These are phyloP conservation scores for Monotropa hypopitys DNA, from an alignment of 179 eudicot species.

Conservation along the genomic window DNA sequence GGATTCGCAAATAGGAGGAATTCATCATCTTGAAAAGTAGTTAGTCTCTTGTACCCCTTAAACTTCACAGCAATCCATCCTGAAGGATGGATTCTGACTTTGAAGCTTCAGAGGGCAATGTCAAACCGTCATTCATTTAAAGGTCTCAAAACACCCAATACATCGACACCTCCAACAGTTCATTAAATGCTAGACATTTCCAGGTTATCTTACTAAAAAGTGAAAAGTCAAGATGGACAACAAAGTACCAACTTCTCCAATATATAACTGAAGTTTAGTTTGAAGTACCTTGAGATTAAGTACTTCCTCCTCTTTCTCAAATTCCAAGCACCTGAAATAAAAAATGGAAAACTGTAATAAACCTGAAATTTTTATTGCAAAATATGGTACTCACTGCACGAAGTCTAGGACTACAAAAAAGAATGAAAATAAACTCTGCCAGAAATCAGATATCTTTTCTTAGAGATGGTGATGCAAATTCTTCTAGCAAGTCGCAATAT, in stretches of 20 bases:
- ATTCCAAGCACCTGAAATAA: slow-evolving; percentile 45
- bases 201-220: neutral
- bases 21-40: neutral
- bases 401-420: neutral
- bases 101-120: neutral
- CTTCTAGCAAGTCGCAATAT: neutral
- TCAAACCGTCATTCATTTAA: neutral
- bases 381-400: neutral
- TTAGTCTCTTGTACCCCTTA: neutral
- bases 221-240: neutral
- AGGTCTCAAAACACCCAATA: slow-evolving; percentile 3
- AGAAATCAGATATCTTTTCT: neutral
- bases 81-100: neutral
- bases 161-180: neutral
- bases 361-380: neutral
- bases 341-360: slow-evolving; percentile 3
- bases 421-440: neutral
- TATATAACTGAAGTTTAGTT: neutral
- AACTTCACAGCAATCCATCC: neutral
- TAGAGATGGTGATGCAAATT: neutral
- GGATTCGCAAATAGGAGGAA: neutral
- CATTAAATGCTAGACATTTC: neutral
- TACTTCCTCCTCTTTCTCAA: slow-evolving; percentile 38
- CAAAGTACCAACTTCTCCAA: neutral
- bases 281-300: slow-evolving; percentile 46